Base-by-base conservation (phyloP, 148 eudicot genomes). In the Amaranthus hypochondriacus region DNA sequence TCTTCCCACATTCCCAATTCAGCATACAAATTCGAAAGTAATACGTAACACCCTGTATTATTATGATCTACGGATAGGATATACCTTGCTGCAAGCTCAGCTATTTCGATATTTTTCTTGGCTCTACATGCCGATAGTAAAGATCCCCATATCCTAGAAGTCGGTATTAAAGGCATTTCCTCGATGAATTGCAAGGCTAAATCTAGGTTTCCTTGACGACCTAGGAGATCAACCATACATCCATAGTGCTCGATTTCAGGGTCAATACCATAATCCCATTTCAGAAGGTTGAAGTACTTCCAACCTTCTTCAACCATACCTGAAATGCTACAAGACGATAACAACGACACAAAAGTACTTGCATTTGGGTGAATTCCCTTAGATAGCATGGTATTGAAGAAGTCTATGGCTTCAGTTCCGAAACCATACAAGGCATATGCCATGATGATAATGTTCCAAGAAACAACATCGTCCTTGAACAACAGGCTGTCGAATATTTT, bases 231-330 rank as follows among this genome's bases (percentile, higher is more conserved):
- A 72, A 92, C 48, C 81, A 90, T 86, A 78, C 89, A 90, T 18
- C 96, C 96, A 70, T 90, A 92, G 64, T 92, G 96, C 78, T 92
- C 98, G 59, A 90, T 90, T 73, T 80, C 85, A 46, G 89, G 92
- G 44, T 89, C 86, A 62, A 93, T 76, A 12, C 83, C 84, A 67
- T 83, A 82, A 43, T 86, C 87, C 59, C 68, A 61, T 75, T 80
- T 89, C 93, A 90, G 90, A 11, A 77, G 64, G 61, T 78, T 62
- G 81, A 90, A 90, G 79, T 82, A 89, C 14, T 83, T 74, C 87
- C 89, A 87, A 47, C 96, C 92, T 79, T 90, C 90, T 11, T 92
- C 88, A 44, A 83, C 76, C 77, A 86, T 62, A 13, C 92, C 92
- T 8, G 89, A 70, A 73, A 75, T 80, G 82, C 93, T 90, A 74